Percentiles rank a stretch among this genome's conserved stretches.
phyloP scores from a whole-genome alignment of 805 yeast genomes.

The Teunomyces barrocoloradensis region DNA sequence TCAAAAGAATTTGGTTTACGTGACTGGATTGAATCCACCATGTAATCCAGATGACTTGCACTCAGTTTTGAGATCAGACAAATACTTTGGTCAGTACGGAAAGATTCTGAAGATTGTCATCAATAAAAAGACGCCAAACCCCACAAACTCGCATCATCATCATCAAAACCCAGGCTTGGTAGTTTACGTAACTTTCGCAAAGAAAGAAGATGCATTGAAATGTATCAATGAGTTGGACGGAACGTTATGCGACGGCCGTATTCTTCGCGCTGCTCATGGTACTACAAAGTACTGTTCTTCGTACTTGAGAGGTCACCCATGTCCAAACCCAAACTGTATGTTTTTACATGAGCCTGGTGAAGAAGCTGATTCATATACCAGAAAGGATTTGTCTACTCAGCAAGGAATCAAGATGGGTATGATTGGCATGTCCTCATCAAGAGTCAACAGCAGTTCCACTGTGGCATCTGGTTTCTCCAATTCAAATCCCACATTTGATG shows the following conservation, averaged over 20 bases:
- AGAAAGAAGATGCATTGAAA: conserved; percentile 91
- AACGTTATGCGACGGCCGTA: conserved; percentile 85
- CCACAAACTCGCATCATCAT: conserved; percentile 29
- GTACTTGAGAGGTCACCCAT: conserved; percentile 88
- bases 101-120: conserved; percentile 91
- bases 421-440: conserved; percentile 29
- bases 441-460: conserved; percentile 14
- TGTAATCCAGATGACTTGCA: conserved; percentile 82
- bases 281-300: conserved; percentile 98
- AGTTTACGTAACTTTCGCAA: conserved; percentile 90
- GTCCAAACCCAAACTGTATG: conserved; percentile 99
- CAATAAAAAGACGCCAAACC: conserved; percentile 65
- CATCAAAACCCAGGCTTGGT: conserved; percentile 78
- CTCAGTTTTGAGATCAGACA: conserved; percentile 77
- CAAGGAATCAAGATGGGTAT: conserved; percentile 59
- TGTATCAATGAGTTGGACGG: conserved; percentile 94
- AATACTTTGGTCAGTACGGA: conserved; percentile 98
- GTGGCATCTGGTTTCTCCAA: conserved; percentile 6
- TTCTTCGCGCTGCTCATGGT: conserved; percentile 93
- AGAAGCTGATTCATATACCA: conserved; percentile 94
- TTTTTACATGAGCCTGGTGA: conserved; percentile 99
- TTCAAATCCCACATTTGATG: conserved; percentile 6
- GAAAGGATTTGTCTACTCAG: conserved; percentile 81
- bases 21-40: conserved; percentile 89
- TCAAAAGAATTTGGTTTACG: conserved; percentile 94